A percentile compares a stretch with the other conserved stretches of the same genome.
Evolutionary conservation across 768 basidiomycete species (phyloP).

Genomic region (Suillus ampliporus): DNA sequence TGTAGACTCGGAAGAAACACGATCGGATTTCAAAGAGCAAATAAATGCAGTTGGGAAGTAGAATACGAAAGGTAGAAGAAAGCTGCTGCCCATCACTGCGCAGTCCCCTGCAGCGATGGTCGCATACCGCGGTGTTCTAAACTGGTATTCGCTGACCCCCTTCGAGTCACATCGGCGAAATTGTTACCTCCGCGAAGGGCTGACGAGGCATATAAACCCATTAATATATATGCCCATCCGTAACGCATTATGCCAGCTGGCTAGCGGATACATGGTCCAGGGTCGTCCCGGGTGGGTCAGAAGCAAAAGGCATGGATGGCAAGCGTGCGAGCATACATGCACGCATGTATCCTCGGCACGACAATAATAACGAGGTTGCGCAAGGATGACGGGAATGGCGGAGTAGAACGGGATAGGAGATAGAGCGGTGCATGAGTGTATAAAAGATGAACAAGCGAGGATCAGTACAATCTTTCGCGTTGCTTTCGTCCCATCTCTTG

Average conservation of each 20-base stretch:
- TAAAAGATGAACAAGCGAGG: conserved; percentile 3
- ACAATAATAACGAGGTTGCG: background rate
- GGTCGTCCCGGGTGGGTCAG: background rate
- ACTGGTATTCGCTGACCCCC: background rate
- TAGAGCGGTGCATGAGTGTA: background rate
- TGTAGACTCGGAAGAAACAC: background rate
- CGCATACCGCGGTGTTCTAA: background rate
- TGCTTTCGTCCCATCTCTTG: background rate
- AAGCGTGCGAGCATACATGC: background rate
- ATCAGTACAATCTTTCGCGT: background rate
- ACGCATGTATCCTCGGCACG: background rate
- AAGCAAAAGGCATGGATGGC: background rate
- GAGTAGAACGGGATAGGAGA: background rate
- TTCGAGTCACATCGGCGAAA: background rate
- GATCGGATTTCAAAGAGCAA: conserved; percentile 15
- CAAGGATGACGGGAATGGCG: background rate
- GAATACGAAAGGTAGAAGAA: background rate
- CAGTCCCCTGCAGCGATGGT: background rate
- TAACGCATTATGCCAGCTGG: background rate
- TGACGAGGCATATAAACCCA: background rate
- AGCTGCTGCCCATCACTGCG: background rate
- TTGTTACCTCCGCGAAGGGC: background rate
- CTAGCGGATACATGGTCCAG: background rate
- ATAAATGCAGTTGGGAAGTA: background rate
- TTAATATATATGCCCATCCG: background rate